Conservation (phyloP, 164 flowering plant genomes). For the Vitis riparia region DNA sequence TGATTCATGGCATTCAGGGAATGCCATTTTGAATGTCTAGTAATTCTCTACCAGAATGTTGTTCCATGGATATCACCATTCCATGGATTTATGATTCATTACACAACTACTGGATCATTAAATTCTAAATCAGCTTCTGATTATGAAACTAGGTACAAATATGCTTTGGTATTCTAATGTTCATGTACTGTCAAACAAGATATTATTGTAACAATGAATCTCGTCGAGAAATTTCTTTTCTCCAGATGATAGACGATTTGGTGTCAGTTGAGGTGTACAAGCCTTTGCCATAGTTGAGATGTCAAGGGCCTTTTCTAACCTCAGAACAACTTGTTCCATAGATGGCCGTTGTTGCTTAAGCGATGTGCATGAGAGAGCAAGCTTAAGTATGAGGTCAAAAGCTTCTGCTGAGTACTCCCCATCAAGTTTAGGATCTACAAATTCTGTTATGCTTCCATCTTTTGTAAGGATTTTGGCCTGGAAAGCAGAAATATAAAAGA, state of each 20-base stretch:
- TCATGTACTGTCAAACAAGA: neutral
- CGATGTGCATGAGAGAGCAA: slow-evolving; percentile 25
- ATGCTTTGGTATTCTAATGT: neutral
- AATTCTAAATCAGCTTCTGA: neutral
- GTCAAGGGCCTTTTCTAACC: slow-evolving; percentile 19
- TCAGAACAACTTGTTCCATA: slow-evolving; percentile 24
- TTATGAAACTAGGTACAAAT: neutral
- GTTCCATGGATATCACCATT: neutral
- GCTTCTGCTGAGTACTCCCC: slow-evolving; percentile 24
- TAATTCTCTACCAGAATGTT: neutral
- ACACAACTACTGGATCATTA: neutral
- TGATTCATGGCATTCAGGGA: neutral
- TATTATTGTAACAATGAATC: neutral
- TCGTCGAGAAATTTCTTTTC: neutral
- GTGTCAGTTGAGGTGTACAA: slow-evolving; percentile 5
- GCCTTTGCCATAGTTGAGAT: slow-evolving; percentile 14
- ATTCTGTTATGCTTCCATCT: slow-evolving; percentile 41
- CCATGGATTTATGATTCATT: neutral
- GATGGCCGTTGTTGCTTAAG: slow-evolving; percentile 25
- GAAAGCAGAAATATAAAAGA: neutral
- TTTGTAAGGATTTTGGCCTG: slow-evolving; percentile 44
- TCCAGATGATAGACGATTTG: neutral
- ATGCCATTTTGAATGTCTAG: neutral
- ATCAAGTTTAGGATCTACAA: slow-evolving; percentile 57
- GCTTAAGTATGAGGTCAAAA: slow-evolving; percentile 18